Evolutionary conservation across 768 basidiomycete species (phyloP).

Genomic region (Tylopilus plumbeoviolaceoides): DNA sequence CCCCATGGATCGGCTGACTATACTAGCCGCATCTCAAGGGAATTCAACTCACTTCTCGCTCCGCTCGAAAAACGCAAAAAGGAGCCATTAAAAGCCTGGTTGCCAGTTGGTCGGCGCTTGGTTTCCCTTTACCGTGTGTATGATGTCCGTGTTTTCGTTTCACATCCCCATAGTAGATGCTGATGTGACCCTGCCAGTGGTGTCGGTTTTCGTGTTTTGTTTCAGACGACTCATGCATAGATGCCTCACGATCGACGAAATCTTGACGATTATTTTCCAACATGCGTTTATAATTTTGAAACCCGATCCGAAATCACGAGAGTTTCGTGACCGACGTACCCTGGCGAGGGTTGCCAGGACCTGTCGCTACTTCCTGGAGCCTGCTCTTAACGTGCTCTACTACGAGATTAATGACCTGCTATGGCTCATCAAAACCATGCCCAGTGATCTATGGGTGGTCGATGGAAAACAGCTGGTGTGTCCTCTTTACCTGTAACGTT

Average conservation of each 20-base stretch:
- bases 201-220: slow-evolving; percentile 8
- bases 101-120: slow-evolving; percentile 5
- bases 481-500: neutral
- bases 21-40: too few relatives aligned
- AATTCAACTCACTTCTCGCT: neutral
- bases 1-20: too few relatives aligned
- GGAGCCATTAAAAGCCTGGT: neutral
- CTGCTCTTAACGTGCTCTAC: slow-evolving; percentile 31
- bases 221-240: slow-evolving; percentile 26
- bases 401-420: slow-evolving; percentile 30
- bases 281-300: slow-evolving; percentile 27
- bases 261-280: slow-evolving; percentile 30
- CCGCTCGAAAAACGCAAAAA: slow-evolving; percentile 19
- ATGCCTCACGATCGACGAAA: slow-evolving; percentile 33
- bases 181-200: slow-evolving; percentile 14
- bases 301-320: slow-evolving; percentile 25
- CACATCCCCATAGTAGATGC: neutral
- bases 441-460: slow-evolving; percentile 31
- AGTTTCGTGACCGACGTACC: slow-evolving; percentile 28
- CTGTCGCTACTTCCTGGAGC: slow-evolving; percentile 29
- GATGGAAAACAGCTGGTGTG: slow-evolving; percentile 28
- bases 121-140: slow-evolving; percentile 20
- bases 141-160: slow-evolving; percentile 17
- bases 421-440: slow-evolving; percentile 31
- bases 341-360: slow-evolving; percentile 32